These are phyloP conservation scores for Colletotrichum sp. DNA, from an alignment of 2,329 filamentous ascomycete genomes.

Conservation along the genomic window DNA sequence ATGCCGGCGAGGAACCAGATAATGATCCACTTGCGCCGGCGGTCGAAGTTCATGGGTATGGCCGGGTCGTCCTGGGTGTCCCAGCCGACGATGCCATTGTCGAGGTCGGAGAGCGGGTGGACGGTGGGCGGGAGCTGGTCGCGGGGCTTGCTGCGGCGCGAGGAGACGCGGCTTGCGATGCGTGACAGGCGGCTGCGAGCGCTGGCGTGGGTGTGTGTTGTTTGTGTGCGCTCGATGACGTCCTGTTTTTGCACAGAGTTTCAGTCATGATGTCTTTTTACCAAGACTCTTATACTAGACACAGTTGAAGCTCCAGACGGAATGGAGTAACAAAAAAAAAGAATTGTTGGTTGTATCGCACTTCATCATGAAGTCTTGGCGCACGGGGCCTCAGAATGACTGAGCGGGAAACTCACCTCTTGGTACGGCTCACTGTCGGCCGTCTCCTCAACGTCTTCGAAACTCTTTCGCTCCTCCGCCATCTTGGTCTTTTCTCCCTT, in stretches of 20 bases:
- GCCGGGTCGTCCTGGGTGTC: slow-evolving; percentile 61
- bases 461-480: slow-evolving; percentile 15
- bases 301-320: neutral
- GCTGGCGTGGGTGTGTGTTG: slow-evolving; percentile 20
- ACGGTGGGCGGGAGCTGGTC: slow-evolving; percentile 36
- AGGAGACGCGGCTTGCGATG: slow-evolving; percentile 26
- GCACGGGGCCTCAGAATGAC: neutral
- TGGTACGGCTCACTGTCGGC: slow-evolving; percentile 16
- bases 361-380: neutral
- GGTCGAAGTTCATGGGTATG: slow-evolving; percentile 64
- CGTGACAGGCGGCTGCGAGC: slow-evolving; percentile 28
- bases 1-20: slow-evolving; percentile 62
- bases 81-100: slow-evolving; percentile 63
- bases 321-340: neutral
- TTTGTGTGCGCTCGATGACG: neutral
- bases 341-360: neutral
- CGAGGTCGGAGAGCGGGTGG: slow-evolving; percentile 56
- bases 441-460: slow-evolving; percentile 11
- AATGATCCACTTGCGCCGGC: slow-evolving; percentile 61
- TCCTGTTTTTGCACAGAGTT: neutral
- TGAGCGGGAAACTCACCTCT: neutral
- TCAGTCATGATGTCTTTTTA: neutral
- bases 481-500: neutral
- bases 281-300: neutral
- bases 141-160: slow-evolving; percentile 23